Base-by-base conservation (phyloP, 352 stramenopile genomes). In the Phytophthora nicotianae region DNA sequence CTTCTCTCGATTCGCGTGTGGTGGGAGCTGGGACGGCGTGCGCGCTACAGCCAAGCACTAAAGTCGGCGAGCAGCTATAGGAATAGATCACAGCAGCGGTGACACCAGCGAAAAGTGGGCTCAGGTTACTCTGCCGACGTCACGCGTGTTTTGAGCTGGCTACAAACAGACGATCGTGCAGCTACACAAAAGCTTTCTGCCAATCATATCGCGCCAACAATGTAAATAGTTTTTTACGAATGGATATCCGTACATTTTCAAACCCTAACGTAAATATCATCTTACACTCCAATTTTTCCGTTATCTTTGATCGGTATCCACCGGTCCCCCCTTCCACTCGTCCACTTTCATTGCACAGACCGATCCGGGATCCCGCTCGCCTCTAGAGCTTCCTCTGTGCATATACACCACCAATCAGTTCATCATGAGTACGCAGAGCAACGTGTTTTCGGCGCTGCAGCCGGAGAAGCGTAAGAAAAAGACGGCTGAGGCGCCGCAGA, bases 401-500 rank as follows among this genome's bases (percentile, higher is more conserved):
- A 43, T 23, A 11, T 23, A 23, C 5, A 38, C 32, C 32, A 10
- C 32, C 32, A 17, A 11, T 13, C 13, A 38, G 32, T 13, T 13
- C 32, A 67, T 3, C 14, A 73, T 75, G 55, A 66, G 64, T 50
- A 51, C 68, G 46, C 70, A 70, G 51, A 64, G 64, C 58, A 80
- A 80, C 65, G 72, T 77, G 16, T 80, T 80, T 38, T 65, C 64
- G 49, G 81, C 78, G 54, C 67, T 87, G 52, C 72, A 78, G 66
- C 70, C 67, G 26, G 82, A 90, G 45, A 92, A 88, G 62, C 81
- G 91, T 69, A 81, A 86, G 70, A 89, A 84, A 46, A 75, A 74
- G 57, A 68, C 62, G 42, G 65, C 50, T 4, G 72, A 81, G 62
- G 49, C 68, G 55, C 38, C 68, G 38, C 72, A 80, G 27, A 80